Base-by-base conservation (phyloP, 179 eudicot species). In the Beta corolliflora region DNA sequence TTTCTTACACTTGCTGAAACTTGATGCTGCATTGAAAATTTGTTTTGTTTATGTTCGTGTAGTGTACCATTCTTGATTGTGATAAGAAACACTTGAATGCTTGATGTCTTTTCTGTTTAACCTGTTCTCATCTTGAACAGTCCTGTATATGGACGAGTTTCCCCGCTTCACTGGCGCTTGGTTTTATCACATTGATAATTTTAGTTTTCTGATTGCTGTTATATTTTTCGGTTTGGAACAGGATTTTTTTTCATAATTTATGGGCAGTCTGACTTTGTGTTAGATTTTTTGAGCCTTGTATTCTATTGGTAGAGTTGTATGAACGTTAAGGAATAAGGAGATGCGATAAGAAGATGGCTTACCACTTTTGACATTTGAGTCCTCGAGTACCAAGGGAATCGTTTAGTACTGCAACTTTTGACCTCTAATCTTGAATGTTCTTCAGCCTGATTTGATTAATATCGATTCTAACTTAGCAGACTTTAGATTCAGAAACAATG, bases 361-460 rank as follows among this genome's bases (percentile, higher is more conserved):
- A 7, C 76, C 76, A 13, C 15, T 45, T 70, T 14, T 45, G 19
- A 44, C 73, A 1, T 5, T 36, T 36, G 25, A 23, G 36, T 64
- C 65, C 6, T 68, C 15, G 10, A 52, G 13, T 36, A 50, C 5
- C 29, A 8, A 23, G 73, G 13, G 48, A 70, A 5, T 12, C 5
- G 4, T 50, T 72, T 13, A 21, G 15, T 10, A 14, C 54, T 48
- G 36, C n/a, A 72, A 52, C 2, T 52, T 56, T 55, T 10, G 25
- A 56, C 19, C 77, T 16, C 48, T 16, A 25, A 18, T 74, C 3
- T 74, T 18, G 23, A 31, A 23, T 68, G 21, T 16, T 68, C n/a
- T 41, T 41, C 52, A 68, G 50, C 72, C 15, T 68, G 50, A 68
- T 68, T 66, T 68, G 52, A 68, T 68, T 36, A 67, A 31, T 13